Evolutionary conservation across 164 flowering plant genomes (phyloP).

Genomic region (Sedum album): DNA sequence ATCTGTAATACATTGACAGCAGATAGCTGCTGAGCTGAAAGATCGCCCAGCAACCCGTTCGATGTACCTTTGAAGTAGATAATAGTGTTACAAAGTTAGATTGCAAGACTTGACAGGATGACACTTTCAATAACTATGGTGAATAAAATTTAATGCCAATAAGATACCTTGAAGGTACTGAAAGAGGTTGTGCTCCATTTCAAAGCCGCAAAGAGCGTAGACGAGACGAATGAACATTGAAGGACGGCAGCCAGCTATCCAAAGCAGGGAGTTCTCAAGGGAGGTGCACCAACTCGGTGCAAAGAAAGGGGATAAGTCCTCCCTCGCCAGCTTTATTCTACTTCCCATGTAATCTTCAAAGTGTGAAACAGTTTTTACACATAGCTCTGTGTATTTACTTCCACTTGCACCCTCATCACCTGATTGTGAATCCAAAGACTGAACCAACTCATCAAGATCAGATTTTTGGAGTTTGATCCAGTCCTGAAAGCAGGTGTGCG

Average conservation of each 20-base stretch:
- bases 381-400: constrained; percentile 10
- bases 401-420: neutral
- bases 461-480: constrained; percentile 21
- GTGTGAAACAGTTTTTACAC: constrained; percentile 19
- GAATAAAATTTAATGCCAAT: too few species aligned
- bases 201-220: constrained; percentile 19
- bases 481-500: constrained; percentile 13
- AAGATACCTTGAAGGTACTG: constrained; percentile 16
- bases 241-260: constrained; percentile 38
- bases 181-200: constrained; percentile 21
- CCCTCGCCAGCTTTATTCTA: constrained; percentile 14
- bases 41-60: constrained; percentile 17
- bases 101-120: neutral
- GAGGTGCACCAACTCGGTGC: constrained; percentile 35
- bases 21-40: constrained; percentile 20
- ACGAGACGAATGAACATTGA: constrained; percentile 21
- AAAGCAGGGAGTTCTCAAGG: constrained; percentile 27
- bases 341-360: constrained; percentile 28
- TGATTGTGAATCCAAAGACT: constrained; percentile 5
- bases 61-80: constrained; percentile 11
- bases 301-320: constrained; percentile 20
- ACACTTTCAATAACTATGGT: neutral
- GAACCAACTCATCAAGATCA: constrained; percentile 20
- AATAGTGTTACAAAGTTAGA: neutral
- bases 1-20: constrained; percentile 24